These are phyloP conservation scores for Cladophialophora yegresii DNA, from an alignment of 2,329 filamentous ascomycete genomes.

Conservation along the genomic window DNA sequence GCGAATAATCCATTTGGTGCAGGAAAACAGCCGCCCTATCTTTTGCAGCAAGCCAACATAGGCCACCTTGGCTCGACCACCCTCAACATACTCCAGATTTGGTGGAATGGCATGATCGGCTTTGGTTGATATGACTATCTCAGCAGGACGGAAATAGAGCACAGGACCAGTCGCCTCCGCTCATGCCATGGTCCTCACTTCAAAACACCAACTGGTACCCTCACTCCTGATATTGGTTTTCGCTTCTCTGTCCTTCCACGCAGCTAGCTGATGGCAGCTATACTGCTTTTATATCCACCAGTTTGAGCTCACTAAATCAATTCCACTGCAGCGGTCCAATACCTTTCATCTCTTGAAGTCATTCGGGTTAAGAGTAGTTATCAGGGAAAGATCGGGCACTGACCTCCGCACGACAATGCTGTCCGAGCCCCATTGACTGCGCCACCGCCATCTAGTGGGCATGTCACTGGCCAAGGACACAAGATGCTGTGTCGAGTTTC, in stretches of 20 bases:
- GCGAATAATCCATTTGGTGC: not conserved
- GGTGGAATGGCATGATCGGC: not conserved
- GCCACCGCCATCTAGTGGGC: too few species aligned
- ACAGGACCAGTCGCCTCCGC: not conserved
- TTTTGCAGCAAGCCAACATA: not conserved
- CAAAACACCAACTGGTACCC: not conserved
- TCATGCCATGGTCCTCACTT: not conserved
- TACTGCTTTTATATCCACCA: too few species aligned
- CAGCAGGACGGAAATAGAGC: not conserved
- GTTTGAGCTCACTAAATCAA: not conserved
- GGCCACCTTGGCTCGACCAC: not conserved
- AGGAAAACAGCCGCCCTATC: not conserved
- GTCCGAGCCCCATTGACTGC: too few species aligned
- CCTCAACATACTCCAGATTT: not conserved
- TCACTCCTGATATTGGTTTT: not conserved
- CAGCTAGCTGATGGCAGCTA: not conserved
- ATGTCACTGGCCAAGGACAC: too few species aligned
- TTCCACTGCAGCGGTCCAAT: not conserved
- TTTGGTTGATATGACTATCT: not conserved
- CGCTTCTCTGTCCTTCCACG: not conserved
- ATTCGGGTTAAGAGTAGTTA: too few species aligned
- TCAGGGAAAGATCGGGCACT: too few species aligned
- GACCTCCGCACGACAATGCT: too few species aligned
- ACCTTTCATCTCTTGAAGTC: too few species aligned
- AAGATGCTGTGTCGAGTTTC: too few species aligned